These are phyloP conservation scores for Amauroascus niger DNA, from an alignment of 2,329 filamentous ascomycete genomes.

Conservation along the genomic window DNA sequence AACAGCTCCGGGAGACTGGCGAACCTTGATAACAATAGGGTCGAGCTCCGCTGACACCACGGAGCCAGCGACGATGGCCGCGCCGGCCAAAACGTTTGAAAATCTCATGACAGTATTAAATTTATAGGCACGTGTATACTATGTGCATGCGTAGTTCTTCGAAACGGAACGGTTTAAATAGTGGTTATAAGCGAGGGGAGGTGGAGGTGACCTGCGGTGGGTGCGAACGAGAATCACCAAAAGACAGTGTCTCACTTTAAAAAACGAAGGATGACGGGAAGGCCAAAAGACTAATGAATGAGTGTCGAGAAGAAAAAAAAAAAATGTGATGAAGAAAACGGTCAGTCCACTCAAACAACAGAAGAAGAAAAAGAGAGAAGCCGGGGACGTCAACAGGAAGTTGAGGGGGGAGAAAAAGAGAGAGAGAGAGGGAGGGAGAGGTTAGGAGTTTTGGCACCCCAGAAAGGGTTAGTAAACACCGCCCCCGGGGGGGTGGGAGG, in stretches of 20 bases:
- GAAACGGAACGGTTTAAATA: background rate
- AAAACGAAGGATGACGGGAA: slow-evolving; percentile 14
- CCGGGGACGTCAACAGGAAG: background rate
- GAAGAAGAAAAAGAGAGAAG: background rate
- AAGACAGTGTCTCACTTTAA: slow-evolving; percentile 4
- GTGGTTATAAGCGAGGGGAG: background rate
- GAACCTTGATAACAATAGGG: slow-evolving; percentile 55
- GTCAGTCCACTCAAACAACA: background rate
- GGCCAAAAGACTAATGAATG: slow-evolving; percentile 13
- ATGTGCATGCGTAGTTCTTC: background rate
- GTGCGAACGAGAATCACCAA: slow-evolving; percentile 15
- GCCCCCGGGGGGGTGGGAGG: too few species aligned
- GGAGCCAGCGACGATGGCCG: slow-evolving; percentile 43
- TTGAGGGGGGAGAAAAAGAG: background rate
- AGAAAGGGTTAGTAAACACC: background rate
- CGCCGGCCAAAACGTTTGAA: slow-evolving; percentile 42
- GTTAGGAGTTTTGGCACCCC: background rate
- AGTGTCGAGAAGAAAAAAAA: slow-evolving; percentile 9
- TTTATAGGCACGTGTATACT: background rate
- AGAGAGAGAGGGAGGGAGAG: background rate
- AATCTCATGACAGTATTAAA: slow-evolving; percentile 44
- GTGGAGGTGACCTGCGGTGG: slow-evolving; percentile 6
- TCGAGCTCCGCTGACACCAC: slow-evolving; percentile 46
- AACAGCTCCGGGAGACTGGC: slow-evolving; percentile 5
- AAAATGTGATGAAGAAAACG: slow-evolving; percentile 7